Base-by-base conservation (phyloP, 1,284 basidiomycete genomes). In the Malassezia equina region DNA sequence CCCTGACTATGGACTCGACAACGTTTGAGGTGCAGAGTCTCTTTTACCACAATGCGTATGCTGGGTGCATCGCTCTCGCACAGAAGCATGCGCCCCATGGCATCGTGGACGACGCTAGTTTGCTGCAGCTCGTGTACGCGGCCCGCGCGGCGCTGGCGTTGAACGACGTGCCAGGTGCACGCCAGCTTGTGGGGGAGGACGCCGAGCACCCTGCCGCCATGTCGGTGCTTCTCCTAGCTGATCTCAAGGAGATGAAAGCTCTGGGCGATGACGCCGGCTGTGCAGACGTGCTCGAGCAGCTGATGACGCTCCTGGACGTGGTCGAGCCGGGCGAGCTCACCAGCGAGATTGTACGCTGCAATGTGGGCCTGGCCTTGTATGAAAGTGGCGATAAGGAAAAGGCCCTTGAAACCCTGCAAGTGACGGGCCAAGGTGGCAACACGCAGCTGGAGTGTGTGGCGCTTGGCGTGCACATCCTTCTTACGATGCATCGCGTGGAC, bases 31-130 rank as follows among this genome's bases (percentile, higher is more conserved):
- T 68, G 12, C 69, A 73, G 56, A 63, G 63, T 31, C 65, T 71
- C 46, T 73, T 69, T 55, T 72, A 73, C 44, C 71, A 72, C 51
- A 67, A 64, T 48, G 69, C 71, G 23, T 72, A 71, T 43, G 40
- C 54, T 31, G 66, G 63, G n/a, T 68, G 66, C 61, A 60, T 69
- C 29, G 64, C 63, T 8, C 58, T 64, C 7, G 69, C 64, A 2
- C 42, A 62, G 17, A 39, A 44, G 31, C 51, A 56, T 32, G 31
- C 51, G 0, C 32, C 55, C 2, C 45, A 44, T 9, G 47, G 62
- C 17, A 32, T 62, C 7, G 47, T 58, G 3, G 62, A 69, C 31
- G 58, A 61, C 0, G 45, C 47, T 0, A 58, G 59, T 8, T 48
- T 62, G n/a, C 28, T 53, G 2, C 59, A 52, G 3, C 61, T 71